phyloP scores from a whole-genome alignment of 1,139 yeast species.

The Tardiomyces depauwii region DNA sequence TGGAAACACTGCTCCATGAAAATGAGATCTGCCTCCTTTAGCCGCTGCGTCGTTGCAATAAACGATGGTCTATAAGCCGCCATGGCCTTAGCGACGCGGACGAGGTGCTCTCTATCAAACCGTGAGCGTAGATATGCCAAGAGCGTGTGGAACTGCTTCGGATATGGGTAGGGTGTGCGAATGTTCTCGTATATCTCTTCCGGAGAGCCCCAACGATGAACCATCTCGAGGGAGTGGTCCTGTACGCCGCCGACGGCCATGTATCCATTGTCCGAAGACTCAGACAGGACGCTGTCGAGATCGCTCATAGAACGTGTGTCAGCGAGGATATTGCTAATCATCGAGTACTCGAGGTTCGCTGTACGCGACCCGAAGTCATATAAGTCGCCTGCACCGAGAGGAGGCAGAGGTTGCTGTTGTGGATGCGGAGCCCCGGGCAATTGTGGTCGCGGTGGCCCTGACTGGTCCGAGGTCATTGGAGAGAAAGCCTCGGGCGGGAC shows the following conservation, averaged over 20 bases:
- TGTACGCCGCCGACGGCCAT: no score
- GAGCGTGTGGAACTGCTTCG: constrained; percentile 79
- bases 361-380: constrained; percentile 56
- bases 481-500: constrained; percentile 5
- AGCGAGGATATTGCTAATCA: constrained; percentile 59
- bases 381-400: background rate
- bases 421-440: constrained; percentile 7
- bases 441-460: constrained; percentile 5
- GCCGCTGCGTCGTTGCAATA: constrained; percentile 80
- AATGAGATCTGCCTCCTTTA: constrained; percentile 81
- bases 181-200: constrained; percentile 67
- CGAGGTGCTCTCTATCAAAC: constrained; percentile 59
- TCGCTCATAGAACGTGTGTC: background rate
- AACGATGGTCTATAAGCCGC: constrained; percentile 85
- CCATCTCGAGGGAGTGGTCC: background rate
- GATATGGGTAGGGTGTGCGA: constrained; percentile 70
- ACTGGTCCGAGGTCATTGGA: constrained; percentile 2
- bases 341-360: constrained; percentile 73
- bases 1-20: constrained; percentile 96
- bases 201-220: constrained; percentile 31
- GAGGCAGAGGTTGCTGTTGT: constrained; percentile 1
- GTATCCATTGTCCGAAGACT: no score
- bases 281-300: no score
- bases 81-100: constrained; percentile 80
- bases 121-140: constrained; percentile 64